phyloP scores from a whole-genome alignment of 371 early-diverging fungal species.

The Parasitella parasitica region DNA sequence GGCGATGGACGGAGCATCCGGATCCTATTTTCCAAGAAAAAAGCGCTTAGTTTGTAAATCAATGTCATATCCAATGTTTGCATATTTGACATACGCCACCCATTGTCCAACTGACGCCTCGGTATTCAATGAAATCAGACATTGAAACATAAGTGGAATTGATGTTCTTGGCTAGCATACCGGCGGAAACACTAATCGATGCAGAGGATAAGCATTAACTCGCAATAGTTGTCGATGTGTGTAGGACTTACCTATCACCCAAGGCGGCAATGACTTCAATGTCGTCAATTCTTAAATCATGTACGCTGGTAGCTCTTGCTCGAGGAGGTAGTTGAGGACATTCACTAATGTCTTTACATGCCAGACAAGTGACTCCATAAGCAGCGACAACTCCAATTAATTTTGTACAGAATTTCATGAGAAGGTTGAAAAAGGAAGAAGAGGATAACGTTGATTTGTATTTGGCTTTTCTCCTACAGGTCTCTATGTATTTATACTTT shows the following conservation, averaged over 20 bases:
- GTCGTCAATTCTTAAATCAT: slow-evolving; percentile 22
- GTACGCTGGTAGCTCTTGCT: slow-evolving; percentile 15
- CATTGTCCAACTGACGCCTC: slow-evolving; percentile 29
- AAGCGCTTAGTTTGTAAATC: neutral
- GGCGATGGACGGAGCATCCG: slow-evolving; percentile 25
- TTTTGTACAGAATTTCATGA: neutral
- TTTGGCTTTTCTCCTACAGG: neutral
- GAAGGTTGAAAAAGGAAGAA: neutral
- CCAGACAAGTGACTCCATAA: neutral
- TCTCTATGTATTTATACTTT: neutral
- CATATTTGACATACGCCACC: slow-evolving; percentile 33
- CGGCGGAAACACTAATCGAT: slow-evolving; percentile 30
- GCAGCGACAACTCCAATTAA: neutral
- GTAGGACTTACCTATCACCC: slow-evolving; percentile 33
- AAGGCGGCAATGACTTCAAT: slow-evolving; percentile 26
- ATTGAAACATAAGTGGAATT: slow-evolving; percentile 12
- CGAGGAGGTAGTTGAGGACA: slow-evolving; percentile 8
- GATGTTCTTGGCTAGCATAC: slow-evolving; percentile 28
- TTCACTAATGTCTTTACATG: neutral
- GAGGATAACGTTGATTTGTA: neutral
- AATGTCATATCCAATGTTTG: too few relatives aligned
- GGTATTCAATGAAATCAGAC: slow-evolving; percentile 27
- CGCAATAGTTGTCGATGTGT: too few relatives aligned
- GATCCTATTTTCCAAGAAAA: slow-evolving; percentile 23
- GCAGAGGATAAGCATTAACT: neutral